These are phyloP conservation scores for Clathrus columnatus DNA, from an alignment of 768 basidiomycete genomes.

Conservation along the genomic window DNA sequence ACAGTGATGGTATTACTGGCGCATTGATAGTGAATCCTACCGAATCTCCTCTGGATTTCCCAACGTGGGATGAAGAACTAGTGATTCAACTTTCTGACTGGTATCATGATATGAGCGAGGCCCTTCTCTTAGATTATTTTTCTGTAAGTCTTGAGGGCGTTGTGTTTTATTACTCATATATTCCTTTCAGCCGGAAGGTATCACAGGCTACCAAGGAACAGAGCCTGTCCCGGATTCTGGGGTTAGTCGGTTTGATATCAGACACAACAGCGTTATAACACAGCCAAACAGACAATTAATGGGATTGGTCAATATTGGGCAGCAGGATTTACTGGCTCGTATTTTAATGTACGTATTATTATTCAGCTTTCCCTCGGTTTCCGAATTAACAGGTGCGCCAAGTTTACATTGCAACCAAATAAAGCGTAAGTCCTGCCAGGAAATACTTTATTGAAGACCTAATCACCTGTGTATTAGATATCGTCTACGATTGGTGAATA, in stretches of 20 bases:
- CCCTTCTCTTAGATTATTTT: constrained; percentile 20
- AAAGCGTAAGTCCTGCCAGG: constrained; percentile 14
- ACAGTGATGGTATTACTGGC: constrained; percentile 44
- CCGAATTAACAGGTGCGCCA: constrained; percentile 15
- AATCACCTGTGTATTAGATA: constrained; percentile 19
- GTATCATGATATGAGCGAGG: constrained; percentile 23
- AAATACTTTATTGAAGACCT: background rate
- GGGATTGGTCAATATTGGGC: constrained; percentile 25
- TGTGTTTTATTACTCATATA: background rate
- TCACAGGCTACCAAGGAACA: constrained; percentile 24
- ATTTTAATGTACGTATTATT: constrained; percentile 20
- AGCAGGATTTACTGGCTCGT: constrained; percentile 20
- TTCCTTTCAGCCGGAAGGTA: constrained; percentile 19
- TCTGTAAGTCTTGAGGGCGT: constrained; percentile 5
- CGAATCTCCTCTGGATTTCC: constrained; percentile 22
- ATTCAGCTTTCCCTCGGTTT: background rate
- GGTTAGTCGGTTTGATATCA: constrained; percentile 13
- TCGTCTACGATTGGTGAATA: constrained; percentile 40
- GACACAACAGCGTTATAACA: background rate
- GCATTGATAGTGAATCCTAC: constrained; percentile 38
- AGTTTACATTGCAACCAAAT: constrained; percentile 29
- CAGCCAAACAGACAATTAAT: constrained; percentile 20
- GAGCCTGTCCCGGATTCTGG: constrained; percentile 33
- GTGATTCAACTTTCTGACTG: constrained; percentile 28
- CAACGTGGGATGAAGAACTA: constrained; percentile 31